Evolutionary conservation across 495 filamentous ascomycete species (phyloP), one percentile per base, ranked within the genome.

Genomic region (Aspergillus sclerotioniger): DNA sequence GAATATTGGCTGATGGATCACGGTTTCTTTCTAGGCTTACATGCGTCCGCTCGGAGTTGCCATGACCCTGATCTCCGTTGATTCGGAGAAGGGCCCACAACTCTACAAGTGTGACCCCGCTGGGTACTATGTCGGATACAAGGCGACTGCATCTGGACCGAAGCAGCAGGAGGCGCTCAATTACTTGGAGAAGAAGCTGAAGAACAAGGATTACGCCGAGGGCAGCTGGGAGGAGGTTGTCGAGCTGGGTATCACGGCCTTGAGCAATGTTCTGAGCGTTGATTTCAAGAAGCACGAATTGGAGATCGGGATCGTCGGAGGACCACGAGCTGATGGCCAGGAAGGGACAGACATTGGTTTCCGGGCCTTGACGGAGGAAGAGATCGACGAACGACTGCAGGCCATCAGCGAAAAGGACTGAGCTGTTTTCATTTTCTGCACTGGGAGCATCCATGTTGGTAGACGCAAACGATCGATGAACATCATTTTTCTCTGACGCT

Each of bases 201-300:
- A 98, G 85, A 96, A 96, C 86, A 96, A 96, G 87, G 92, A 98
- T 73, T 83, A 82, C 67, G 94, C 94, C 29, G 86, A 90, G 8
- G 94, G 94, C 58, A 87, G 78, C 74, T 98, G 95, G 95, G 90
- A 97, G 77, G 94, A 98, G 58, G 94, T 98, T 35, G 93, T 98
- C 55, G 94, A 98, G 77, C 81, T 97, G 59, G 94, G 89, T 41
- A 98, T 98, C 76, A 87, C 91, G 15, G 89, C 94, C 10, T 75
- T 98, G 70, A 96, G 93, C 82, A 94, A 88, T 52, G 92, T 98
- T 52, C 83, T 98, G 53, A 96, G 91, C 71, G 95, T 98, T 65
- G 94, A 98, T 75, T 98, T 98, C 81, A 98, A 98, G 87, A 97
- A 97, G 80, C 88, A 88, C 69, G 94, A 98, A 80, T 85, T 98